Evolutionary conservation across 2,329 filamentous ascomycete genomes (phyloP).

Genomic region (Pseudogymnoascus destructans): DNA sequence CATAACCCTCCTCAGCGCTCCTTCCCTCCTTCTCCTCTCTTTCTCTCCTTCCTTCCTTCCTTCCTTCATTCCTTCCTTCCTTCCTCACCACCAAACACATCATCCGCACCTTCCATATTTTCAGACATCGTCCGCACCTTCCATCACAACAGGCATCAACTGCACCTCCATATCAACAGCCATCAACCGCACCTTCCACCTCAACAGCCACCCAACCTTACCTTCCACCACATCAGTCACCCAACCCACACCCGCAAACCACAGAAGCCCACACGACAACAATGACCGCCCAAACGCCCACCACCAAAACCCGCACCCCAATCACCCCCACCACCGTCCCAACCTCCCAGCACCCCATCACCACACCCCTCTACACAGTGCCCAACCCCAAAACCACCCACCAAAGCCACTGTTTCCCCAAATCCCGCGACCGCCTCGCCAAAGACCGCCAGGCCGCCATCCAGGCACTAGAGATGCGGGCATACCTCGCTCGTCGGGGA

Average conservation of each 20-base stretch:
- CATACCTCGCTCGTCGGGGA: not conserved
- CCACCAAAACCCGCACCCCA: not conserved
- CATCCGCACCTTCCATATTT: not conserved
- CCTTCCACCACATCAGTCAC: not conserved
- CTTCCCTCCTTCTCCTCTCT: not conserved
- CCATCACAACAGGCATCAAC: not conserved
- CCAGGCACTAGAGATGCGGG: not conserved
- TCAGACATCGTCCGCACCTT: not conserved
- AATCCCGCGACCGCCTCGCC: not conserved
- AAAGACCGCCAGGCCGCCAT: not conserved
- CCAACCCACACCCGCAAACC: not conserved
- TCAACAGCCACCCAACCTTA: not conserved
- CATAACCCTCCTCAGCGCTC: not conserved
- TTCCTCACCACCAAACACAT: too few relatives aligned
- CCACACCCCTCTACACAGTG: not conserved
- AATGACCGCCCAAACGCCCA: not conserved
- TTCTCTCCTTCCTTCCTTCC: not conserved
- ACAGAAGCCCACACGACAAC: not conserved
- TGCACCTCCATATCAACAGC: not conserved
- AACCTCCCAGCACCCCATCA: not conserved
- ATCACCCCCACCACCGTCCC: not conserved
- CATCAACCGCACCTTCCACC: not conserved
- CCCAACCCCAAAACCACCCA: not conserved
- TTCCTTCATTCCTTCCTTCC: too few relatives aligned
- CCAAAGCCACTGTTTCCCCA: not conserved